Evolutionary conservation across 1,284 basidiomycete genomes (phyloP), one percentile per base, ranked within the genome.

Genomic region (Lentinula novae-zelandiae): DNA sequence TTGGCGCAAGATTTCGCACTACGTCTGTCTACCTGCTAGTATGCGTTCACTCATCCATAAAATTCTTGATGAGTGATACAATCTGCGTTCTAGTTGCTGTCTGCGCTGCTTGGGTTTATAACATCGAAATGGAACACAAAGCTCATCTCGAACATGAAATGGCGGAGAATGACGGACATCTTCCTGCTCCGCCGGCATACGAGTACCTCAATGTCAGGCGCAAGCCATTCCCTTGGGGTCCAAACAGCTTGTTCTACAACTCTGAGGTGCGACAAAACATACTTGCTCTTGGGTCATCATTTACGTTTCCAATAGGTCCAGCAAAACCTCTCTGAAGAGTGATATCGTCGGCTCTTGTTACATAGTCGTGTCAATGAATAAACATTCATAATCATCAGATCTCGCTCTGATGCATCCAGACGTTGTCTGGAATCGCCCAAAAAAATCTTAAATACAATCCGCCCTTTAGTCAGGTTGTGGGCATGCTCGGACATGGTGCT

Each of bases 171-270:
- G 86, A 81, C 58, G 93, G 92, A 57, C 78, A 83, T 62, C 78
- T 90, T 54, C 91, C 91, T 53, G 82, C 89, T 67, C 73, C 81
- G 33, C 89, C 92, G 58, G 76, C 76, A 33, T 95, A 88, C 71
- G 82, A 90, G 53, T 91, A 89, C 78, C 71, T 94, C 72, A 92
- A 93, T 79, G 83, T 79, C 69, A 80, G 92, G 64, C 71, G 71
- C 64, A 89, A 90, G 77, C 87, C 89, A 40, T 93, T 82, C 81
- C 90, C 92, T 9, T 93, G 92, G 91, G 92, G 92, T 44, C 73
- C 68, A 68, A 92, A 93, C 81, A 82, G 82, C 22, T 79, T 93
- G 13, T 94, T 94, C 82, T 94, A 83, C 78, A 93, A 92, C 74
- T 72, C 85, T 53, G 77, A 84, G 66, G 91, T 90, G 69, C 40